Percentiles rank a stretch among this genome's conserved stretches.
Evolutionary conservation across 768 basidiomycete genomes (phyloP).

Genomic region (Suillus lakei): DNA sequence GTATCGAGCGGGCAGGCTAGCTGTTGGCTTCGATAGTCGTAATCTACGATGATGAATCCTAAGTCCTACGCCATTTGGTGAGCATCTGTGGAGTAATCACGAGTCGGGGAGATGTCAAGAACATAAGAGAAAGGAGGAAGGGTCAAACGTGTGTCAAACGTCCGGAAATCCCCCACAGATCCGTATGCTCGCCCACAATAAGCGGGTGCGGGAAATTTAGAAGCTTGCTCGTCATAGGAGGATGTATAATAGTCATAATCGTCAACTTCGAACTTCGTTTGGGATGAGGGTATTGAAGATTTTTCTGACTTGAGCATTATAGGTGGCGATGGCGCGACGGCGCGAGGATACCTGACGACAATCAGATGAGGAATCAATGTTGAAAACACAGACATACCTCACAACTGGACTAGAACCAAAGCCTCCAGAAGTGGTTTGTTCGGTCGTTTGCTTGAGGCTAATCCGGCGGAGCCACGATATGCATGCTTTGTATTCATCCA

Average conservation of each 20-base stretch:
- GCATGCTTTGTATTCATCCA: conserved; percentile 37
- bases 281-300: background rate
- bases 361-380: too few relatives aligned
- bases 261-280: background rate
- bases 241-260: conserved; percentile 1
- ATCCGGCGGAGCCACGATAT: conserved; percentile 12
- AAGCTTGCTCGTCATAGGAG: background rate
- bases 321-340: too few relatives aligned
- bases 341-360: conserved; percentile 1
- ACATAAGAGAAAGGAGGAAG: too few relatives aligned
- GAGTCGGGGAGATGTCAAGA: too few relatives aligned
- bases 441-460: conserved; percentile 1
- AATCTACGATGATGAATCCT: too few relatives aligned
- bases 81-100: too few relatives aligned
- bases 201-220: conserved; percentile 2
- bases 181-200: conserved; percentile 6
- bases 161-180: conserved; percentile 8
- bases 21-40: too few relatives aligned
- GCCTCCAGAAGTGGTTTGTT: background rate
- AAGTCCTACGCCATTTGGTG: too few relatives aligned
- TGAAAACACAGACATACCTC: conserved; percentile 1
- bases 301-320: too few relatives aligned
- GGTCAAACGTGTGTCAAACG: too few relatives aligned
- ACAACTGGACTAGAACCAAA: conserved; percentile 8
- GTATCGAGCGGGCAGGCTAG: too few relatives aligned